Evolutionary conservation across 495 filamentous ascomycete genomes (phyloP).

Genomic region (Penicillium fimorum): DNA sequence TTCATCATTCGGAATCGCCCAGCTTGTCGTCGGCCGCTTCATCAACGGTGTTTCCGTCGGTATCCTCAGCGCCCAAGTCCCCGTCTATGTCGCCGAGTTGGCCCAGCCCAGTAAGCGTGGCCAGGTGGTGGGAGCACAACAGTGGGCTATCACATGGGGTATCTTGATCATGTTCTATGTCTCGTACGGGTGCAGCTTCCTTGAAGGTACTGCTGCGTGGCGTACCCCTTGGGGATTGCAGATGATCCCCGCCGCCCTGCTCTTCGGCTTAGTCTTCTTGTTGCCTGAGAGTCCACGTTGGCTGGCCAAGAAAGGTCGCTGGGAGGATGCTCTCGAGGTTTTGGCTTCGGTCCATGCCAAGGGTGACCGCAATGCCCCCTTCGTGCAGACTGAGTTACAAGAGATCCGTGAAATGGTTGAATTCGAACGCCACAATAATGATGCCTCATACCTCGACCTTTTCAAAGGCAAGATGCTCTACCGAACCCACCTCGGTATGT

Average conservation of each 20-base stretch:
- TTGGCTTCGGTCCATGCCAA: constrained; percentile 63
- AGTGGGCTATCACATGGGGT: constrained; percentile 78
- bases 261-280: constrained; percentile 59
- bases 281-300: constrained; percentile 74
- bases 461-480: constrained; percentile 72
- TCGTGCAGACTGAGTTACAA: constrained; percentile 62
- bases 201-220: constrained; percentile 59
- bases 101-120: constrained; percentile 67
- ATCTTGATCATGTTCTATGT: constrained; percentile 72
- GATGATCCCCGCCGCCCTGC: constrained; percentile 63
- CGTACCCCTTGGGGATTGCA: constrained; percentile 75
- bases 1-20: constrained; percentile 68
- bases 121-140: constrained; percentile 67
- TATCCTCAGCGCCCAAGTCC: constrained; percentile 74
- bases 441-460: constrained; percentile 68
- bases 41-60: constrained; percentile 75
- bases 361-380: constrained; percentile 57
- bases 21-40: constrained; percentile 69
- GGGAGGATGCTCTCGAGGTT: constrained; percentile 64
- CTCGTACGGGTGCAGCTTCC: constrained; percentile 54
- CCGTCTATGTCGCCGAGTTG: constrained; percentile 73
- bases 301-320: constrained; percentile 68
- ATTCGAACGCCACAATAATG: constrained; percentile 61
- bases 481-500: constrained; percentile 70
- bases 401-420: constrained; percentile 71